Evolutionary conservation across 495 filamentous ascomycete genomes (phyloP), one percentile per base, ranked within the genome.

Genomic region (Aspergillus diversus): DNA sequence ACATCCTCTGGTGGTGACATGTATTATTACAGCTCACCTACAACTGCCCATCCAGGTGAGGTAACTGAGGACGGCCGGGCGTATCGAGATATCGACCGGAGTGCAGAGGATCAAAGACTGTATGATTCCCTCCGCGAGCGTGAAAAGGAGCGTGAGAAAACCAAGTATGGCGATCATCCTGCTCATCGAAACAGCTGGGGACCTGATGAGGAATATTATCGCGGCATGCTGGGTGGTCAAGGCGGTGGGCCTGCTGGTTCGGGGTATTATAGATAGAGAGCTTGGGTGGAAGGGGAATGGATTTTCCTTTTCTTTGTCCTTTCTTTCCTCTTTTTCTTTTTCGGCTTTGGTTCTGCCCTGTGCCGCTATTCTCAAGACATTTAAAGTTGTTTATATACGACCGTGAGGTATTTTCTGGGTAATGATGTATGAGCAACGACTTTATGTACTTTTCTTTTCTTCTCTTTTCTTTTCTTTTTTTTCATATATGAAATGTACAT

Each of bases 171-270:
- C 33, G 66, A 75, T 46, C 68, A 67, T 37, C 37, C 61, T 9
- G 43, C 65, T 31, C 60, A 66, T 31, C 63, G 70, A 32, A 58
- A 65, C 15, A 77, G 64, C 53, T 71, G 75, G 60, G 60, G 59
- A 5, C 66, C 57, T 34, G 76, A 76, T 6, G 78, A 82, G 13
- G 75, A 77, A 17, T 78, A 77, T 59, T 79, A 80, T 60, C 74
- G 75, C n/a, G 73, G 76, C 12, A 57, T 75, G 61, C 63, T 75
- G 27, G 73, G 73, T 51, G 72, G 74, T 33, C 73, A 77, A 17
- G 73, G 73, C 43, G 68, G 72, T 55, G 70, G 72, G 12, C 62
- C 75, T 6, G 48, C 63, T 27, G 51, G 55, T 15, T 50, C 61
- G 55, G 70, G 74, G 4, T 72, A 75, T 54, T 75, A 77, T 42